These are phyloP conservation scores for Ceratobasidium sp. DNA, from an alignment of 1,284 basidiomycete species.

Conservation along the genomic window DNA sequence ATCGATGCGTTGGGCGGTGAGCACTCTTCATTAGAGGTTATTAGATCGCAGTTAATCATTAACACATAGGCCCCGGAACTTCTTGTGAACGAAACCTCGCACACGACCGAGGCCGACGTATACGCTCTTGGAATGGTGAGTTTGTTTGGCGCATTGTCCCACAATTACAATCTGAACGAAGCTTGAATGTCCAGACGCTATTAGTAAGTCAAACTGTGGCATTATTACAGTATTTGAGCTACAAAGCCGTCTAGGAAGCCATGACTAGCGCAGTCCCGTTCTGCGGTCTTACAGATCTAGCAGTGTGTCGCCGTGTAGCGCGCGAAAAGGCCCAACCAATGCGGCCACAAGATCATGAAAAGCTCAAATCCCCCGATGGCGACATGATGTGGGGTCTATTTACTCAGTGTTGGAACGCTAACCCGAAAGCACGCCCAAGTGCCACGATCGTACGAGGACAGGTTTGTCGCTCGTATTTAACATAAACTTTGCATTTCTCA, in stretches of 20 bases:
- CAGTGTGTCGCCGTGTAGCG: background rate
- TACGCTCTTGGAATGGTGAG: slow-evolving; percentile 40
- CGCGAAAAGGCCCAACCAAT: background rate
- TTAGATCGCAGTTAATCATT: no score
- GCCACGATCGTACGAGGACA: background rate
- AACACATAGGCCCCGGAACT: slow-evolving; percentile 25
- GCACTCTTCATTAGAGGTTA: no score
- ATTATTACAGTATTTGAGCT: background rate
- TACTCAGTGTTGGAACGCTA: background rate
- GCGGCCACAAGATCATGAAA: background rate
- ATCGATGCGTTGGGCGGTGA: slow-evolving; percentile 24
- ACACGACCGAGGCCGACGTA: background rate
- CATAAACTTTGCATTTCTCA: background rate
- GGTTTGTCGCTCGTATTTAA: background rate
- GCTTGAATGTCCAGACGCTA: background rate
- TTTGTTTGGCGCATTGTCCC: no score
- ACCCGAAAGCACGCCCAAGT: background rate
- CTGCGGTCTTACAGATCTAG: background rate
- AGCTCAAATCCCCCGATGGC: background rate
- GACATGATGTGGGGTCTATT: background rate
- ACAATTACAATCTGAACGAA: no score
- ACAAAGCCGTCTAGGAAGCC: background rate
- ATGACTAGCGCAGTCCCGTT: background rate
- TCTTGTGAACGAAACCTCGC: background rate
- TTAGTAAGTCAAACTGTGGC: background rate